These are phyloP conservation scores for Bifiguratus adelaidae DNA, from an alignment of 192 early-diverging fungal species.

Conservation along the genomic window DNA sequence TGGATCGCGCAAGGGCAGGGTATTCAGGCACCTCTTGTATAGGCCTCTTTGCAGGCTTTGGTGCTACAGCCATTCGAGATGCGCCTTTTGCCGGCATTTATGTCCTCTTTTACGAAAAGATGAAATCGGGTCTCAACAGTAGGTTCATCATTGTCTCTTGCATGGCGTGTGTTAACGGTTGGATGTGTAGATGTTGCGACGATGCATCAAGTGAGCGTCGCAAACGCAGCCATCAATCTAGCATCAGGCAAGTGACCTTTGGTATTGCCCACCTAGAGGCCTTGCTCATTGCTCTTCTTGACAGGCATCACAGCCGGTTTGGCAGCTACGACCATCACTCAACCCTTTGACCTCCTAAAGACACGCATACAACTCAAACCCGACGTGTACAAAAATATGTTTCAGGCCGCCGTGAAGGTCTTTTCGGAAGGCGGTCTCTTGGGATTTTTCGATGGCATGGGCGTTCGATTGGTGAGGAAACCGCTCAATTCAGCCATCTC, in stretches of 20 bases:
- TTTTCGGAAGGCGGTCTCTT: constrained; percentile 39
- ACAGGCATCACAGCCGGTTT: constrained; percentile 57
- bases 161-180: constrained; percentile 1
- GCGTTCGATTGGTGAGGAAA: constrained; percentile 74
- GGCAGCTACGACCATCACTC: constrained; percentile 68
- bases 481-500: constrained; percentile 75
- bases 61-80: constrained; percentile 81
- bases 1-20: not conserved
- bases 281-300: not conserved
- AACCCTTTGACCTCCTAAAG: constrained; percentile 92
- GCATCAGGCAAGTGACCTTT: constrained; percentile 12
- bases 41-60: constrained; percentile 81
- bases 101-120: constrained; percentile 77
- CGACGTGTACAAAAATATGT: constrained; percentile 44
- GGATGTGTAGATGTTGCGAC: too few species aligned
- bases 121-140: constrained; percentile 42
- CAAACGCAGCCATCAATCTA: constrained; percentile 23
- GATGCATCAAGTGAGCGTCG: constrained; percentile 5
- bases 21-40: not conserved
- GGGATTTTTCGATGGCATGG: constrained; percentile 79
- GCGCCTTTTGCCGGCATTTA: constrained; percentile 88
- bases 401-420: constrained; percentile 32
- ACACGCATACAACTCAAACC: constrained; percentile 90
- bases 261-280: not conserved
- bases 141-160: constrained; percentile 2